A percentile compares a stretch with the other conserved stretches of the same genome.
phyloP scores from a whole-genome alignment of 768 basidiomycete genomes.

The Xanthoconium purpureum region DNA sequence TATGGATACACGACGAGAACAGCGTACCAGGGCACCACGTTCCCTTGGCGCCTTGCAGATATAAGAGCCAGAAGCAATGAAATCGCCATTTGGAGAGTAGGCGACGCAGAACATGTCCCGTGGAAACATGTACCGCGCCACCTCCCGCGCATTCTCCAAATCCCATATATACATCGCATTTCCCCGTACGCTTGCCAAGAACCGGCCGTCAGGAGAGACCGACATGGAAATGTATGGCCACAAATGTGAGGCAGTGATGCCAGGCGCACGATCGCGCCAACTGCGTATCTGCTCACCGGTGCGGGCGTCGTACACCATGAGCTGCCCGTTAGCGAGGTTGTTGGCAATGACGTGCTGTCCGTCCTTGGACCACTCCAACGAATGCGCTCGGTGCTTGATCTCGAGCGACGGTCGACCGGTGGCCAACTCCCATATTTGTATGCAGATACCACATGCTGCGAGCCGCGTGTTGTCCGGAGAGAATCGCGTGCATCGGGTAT shows the following conservation, averaged over 20 bases:
- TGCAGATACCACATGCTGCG: conserved; percentile 23
- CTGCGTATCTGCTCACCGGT: conserved; percentile 18
- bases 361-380: conserved; percentile 25
- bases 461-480: conserved; percentile 23
- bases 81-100: conserved; percentile 22
- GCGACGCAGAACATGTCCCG: conserved; percentile 23
- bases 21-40: conserved; percentile 7
- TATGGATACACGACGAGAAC: not conserved
- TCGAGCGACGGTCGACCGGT: conserved; percentile 19
- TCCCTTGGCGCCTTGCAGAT: conserved; percentile 14
- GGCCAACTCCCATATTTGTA: conserved; percentile 22
- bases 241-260: conserved; percentile 2
- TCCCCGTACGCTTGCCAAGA: conserved; percentile 22
- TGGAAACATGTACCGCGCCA: conserved; percentile 20
- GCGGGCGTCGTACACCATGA: conserved; percentile 23
- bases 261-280: conserved; percentile 15
- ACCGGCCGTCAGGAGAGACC: conserved; percentile 17
- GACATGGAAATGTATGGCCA: conserved; percentile 27
- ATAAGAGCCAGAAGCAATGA: conserved; percentile 15
- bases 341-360: conserved; percentile 16
- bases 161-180: conserved; percentile 17
- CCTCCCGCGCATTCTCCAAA: conserved; percentile 12
- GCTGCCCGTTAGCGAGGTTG: conserved; percentile 24
- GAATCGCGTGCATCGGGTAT: conserved; percentile 25
- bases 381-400: conserved; percentile 26